Base-by-base conservation (phyloP, 441 rosid species). In the Eruca vesicaria region DNA sequence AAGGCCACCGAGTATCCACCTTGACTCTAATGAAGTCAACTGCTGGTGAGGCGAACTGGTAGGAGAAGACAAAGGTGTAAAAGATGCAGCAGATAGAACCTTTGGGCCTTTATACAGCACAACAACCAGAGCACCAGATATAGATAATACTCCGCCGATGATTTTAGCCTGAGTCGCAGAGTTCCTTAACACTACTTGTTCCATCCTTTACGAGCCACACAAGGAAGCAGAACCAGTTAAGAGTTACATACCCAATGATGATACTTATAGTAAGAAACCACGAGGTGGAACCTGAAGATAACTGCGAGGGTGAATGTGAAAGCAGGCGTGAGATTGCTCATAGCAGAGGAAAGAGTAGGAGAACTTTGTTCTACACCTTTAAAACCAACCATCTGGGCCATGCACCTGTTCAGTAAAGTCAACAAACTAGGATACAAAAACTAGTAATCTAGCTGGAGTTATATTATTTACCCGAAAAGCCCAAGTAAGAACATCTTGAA, bases 31-130 rank as follows among this genome's bases (percentile, higher is more conserved):
- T 4, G 75, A 64, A 33, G 50, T 19, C 21, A 55, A 33, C n/a
- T 55, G 56, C 72, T 68, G 50, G 33, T 68, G 1, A 68, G 19
- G 50, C 16, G 21, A 35, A 21, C 6, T 58, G 41, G 65, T 16
- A 16, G 55, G 21, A 15, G 52, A 3, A 16, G 41, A 52, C 15
- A 41, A 52, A 72, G 71, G 0, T 41, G 33, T 56, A 4, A 26
- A n/a, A 9, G 31, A 59, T 23, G 58, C 31, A 43, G 59, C 14
- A 8, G 26, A 2, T 2, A 59, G 21, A 43, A 71, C 45, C 19
- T 28, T 69, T 0, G 87, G 94, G 53, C 94, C 90, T 56, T 83
- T 82, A 65, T 85, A 87, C 1, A 87, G 81, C 12, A 87, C 85
- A 20, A 86, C 81, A 15, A 85, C 76, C 15, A 86, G 82, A 45